Conservation (phyloP, 768 basidiomycete species). For the Mycena latifolia region DNA sequence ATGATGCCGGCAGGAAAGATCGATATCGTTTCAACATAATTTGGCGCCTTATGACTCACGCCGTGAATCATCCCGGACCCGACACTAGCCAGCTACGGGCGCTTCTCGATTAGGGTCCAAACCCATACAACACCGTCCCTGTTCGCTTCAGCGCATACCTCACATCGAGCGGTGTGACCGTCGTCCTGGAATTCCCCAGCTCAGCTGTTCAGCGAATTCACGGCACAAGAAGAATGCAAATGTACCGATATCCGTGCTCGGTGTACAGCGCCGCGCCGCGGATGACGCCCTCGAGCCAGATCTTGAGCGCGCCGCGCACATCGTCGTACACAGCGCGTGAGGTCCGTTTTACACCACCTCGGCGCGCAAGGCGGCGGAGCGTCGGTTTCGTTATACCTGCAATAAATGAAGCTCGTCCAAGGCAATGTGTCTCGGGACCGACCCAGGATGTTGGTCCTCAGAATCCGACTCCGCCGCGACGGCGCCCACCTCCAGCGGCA, state of each 20-base stretch:
- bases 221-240: slow-evolving; percentile 38
- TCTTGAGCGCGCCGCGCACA: slow-evolving; percentile 84
- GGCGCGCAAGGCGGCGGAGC: slow-evolving; percentile 82
- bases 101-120: no score
- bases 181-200: slow-evolving; percentile 80
- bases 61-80: no score
- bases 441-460: no score
- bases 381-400: slow-evolving; percentile 73
- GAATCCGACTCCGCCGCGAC: no score
- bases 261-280: slow-evolving; percentile 16
- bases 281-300: slow-evolving; percentile 73
- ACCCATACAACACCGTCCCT: slow-evolving; percentile 67
- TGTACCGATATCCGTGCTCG: slow-evolving; percentile 46
- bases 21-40: no score
- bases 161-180: slow-evolving; percentile 80
- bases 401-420: no score
- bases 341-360: slow-evolving; percentile 86
- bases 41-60: no score
- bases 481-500: no score
- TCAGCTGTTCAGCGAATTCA: slow-evolving; percentile 64
- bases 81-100: no score
- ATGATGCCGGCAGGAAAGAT: no score
- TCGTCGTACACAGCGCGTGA: slow-evolving; percentile 82
- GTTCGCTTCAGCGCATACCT: slow-evolving; percentile 70
- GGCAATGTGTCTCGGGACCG: no score